Evolutionary conservation across 1,139 yeast genomes (phyloP), one percentile per base, ranked within the genome.

Genomic region (Pichia sp.): DNA sequence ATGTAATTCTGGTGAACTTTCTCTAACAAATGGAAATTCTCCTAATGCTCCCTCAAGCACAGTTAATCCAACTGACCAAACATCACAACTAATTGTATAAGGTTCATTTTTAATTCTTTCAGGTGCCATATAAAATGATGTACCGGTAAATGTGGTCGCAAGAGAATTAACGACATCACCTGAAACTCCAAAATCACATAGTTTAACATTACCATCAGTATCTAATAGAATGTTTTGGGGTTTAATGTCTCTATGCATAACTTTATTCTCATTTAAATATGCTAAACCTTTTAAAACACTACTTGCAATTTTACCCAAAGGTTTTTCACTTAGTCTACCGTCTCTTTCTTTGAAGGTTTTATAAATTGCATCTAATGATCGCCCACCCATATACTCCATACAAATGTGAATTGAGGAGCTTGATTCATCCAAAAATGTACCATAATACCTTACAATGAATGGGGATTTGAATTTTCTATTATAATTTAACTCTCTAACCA

Each of bases 131-230:
- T 92, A 92, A 62, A 87, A 90, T 24, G 95, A 90, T 0, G 98
- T 92, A 0, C 98, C 98, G 0, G 96, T 94, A 61, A 90, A 92
- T 0, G 98, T 92, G 1, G 96, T 86, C 2, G 97, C 97, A 41
- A 92, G 69, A 0, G 97, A 87, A 62, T 90, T 84, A 25, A 90
- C 97, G 12, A 92, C 96, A 59, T 89, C 96, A 10, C 98, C 97
- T 57, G 95, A 83, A 30, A 92, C 98, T n/a, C 98, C 98, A 68
- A 92, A 92, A 67, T 92, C 98, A 67, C 98, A 92, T 40, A 92
- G 69, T 62, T 92, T 92, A 42, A 90, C 90, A 57, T 85, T 82
- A 3, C 98, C 98, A 9, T 68, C 57, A 3, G 67, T 63, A 58
- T 87, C 92, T 26, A 92, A 65, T 47, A 92, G 65, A 47, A 92